A percentile compares a stretch with the other conserved stretches of the same genome.
phyloP scores from a whole-genome alignment of 345 rosid species.

The Heritiera fomes region DNA sequence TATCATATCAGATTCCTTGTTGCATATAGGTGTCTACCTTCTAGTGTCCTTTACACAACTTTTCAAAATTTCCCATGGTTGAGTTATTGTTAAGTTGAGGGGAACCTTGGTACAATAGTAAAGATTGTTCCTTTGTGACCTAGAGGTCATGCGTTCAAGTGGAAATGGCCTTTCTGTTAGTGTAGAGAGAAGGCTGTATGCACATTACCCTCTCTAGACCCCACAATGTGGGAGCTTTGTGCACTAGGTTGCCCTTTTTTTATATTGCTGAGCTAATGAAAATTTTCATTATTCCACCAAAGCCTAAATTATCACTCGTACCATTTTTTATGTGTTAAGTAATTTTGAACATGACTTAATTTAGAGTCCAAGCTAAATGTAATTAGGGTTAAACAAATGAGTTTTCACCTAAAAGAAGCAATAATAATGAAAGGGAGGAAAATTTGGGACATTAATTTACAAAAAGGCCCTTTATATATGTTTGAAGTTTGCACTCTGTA shows the following conservation, averaged over 20 bases:
- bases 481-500: not conserved
- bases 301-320: not conserved
- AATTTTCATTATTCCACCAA: not conserved
- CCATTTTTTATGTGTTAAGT: no score
- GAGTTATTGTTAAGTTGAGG: no score
- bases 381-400: not conserved
- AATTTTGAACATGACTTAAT: not conserved
- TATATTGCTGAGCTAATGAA: not conserved
- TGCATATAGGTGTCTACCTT: not conserved
- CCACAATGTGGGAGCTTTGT: no score
- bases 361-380: not conserved
- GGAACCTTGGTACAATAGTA: no score
- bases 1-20: not conserved
- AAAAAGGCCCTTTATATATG: not conserved
- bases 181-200: no score
- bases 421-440: not conserved
- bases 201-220: no score
- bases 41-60: not conserved
- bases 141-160: no score
- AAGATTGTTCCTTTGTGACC: no score
- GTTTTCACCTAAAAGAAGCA: conserved; percentile 2
- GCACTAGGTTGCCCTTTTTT: no score
- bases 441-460: not conserved
- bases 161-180: no score
- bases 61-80: not conserved